Base-by-base conservation (phyloP, 768 basidiomycete species). In the Pleurotus eryngii region DNA sequence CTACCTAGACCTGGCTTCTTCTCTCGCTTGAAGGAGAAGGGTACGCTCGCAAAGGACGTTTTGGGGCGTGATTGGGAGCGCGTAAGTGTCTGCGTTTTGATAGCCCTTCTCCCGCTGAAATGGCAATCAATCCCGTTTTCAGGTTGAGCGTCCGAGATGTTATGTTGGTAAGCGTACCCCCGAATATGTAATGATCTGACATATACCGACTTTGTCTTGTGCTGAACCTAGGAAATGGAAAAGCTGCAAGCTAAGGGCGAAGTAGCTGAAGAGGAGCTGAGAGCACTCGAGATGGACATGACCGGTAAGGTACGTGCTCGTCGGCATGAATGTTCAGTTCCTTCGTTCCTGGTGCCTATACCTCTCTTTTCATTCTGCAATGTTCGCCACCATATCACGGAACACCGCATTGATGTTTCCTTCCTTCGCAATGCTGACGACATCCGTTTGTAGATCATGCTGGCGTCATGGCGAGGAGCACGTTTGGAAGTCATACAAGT, bases 391-490 rank as follows among this genome's bases (percentile, higher is more conserved):
- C 20, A 27, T 24, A n/a, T 49, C 24, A 17, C 48, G 39, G 22
- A 15, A 45, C 42, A n/a, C 42, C 20, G 42, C 14, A 45, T 45
- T 22, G 42, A 22, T 22, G 12, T 22, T 45, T n/a, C n/a, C n/a
- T 45, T 45, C 42, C 0, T 17, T 45, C n/a, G n/a, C 42, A 35
- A 35, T 45, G 42, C n/a, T 45, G n/a, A 22, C 42, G 18, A 17
- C 5, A 7, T n/a, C 20, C 42, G 42, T 45, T 46, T 38, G 9
- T 59, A 91, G 87, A 94, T 97, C 67, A 82, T 98, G 74, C 85
- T 98, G 26, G 96, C 95, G 5, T 96, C 96, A 22, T 99, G 97
- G 97, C 86, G 95, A 57, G 97, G 96, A 12, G 96, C 95, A 3
- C 85, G 95, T 53, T 85, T 98, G 67, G 97, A 99, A 74, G 94